These are phyloP conservation scores for Trichoderma harzianum DNA, from an alignment of 2,329 filamentous ascomycete genomes.

Conservation along the genomic window DNA sequence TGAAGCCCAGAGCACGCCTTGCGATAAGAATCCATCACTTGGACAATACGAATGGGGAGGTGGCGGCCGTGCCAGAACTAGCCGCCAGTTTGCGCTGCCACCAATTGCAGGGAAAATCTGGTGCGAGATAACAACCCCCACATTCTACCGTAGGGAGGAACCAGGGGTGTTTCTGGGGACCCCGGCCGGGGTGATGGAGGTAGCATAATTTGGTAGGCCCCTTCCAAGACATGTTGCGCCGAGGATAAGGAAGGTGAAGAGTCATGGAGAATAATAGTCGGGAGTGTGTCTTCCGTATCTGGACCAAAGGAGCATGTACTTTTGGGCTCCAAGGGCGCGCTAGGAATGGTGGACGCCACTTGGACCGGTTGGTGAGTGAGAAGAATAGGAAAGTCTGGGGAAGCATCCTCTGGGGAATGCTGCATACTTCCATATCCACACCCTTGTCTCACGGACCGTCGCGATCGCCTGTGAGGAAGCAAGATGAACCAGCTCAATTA, in stretches of 20 bases:
- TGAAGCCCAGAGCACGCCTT: slow-evolving; percentile 14
- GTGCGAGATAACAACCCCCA: slow-evolving; percentile 20
- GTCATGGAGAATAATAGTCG: not conserved
- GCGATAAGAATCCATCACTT: slow-evolving; percentile 9
- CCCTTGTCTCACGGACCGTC: slow-evolving; percentile 13
- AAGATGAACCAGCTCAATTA: slow-evolving; percentile 5
- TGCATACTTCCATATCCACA: slow-evolving; percentile 5
- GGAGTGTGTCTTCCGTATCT: not conserved
- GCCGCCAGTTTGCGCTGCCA: slow-evolving; percentile 10
- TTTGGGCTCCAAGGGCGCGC: not conserved
- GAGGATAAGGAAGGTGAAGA: slow-evolving; percentile 15
- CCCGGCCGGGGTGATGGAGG: slow-evolving; percentile 17
- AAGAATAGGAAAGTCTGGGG: slow-evolving; percentile 12
- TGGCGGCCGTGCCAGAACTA: slow-evolving; percentile 14
- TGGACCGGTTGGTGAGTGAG: not conserved
- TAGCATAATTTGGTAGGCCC: slow-evolving; percentile 3
- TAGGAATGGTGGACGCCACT: slow-evolving; percentile 2
- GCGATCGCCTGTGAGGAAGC: slow-evolving; percentile 5
- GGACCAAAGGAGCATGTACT: not conserved
- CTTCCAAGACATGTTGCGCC: slow-evolving; percentile 10
- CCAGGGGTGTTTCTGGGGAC: slow-evolving; percentile 20
- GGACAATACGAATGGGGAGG: slow-evolving; percentile 7
- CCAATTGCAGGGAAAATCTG: slow-evolving; percentile 17
- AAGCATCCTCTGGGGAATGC: slow-evolving; percentile 6
- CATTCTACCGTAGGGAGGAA: slow-evolving; percentile 14